A percentile compares a stretch with the other conserved stretches of the same genome.
Conservation (phyloP, 305 asterid genomes). For the Solanum hybrid region DNA sequence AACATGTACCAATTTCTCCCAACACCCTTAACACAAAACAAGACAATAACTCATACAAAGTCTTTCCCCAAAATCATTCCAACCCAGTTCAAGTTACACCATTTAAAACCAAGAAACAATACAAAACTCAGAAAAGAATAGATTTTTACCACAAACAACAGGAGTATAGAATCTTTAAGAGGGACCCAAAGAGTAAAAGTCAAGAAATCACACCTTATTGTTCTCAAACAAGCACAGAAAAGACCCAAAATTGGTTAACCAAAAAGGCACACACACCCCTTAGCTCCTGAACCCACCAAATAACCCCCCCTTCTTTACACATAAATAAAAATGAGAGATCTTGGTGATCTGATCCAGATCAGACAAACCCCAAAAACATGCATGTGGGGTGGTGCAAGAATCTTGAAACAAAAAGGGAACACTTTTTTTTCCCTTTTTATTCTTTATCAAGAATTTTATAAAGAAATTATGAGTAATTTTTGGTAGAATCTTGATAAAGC, state of each 20-base stretch:
- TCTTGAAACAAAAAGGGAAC: conserved; percentile 10
- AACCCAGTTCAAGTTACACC: conserved; percentile 9
- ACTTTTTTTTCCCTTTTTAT: background rate
- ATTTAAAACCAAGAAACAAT: conserved; percentile 2
- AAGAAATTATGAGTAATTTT: conserved; percentile 4
- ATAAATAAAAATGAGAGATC: conserved; percentile 14
- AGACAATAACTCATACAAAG: background rate
- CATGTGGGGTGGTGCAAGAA: conserved; percentile 24
- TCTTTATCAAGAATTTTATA: background rate
- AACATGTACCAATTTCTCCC: background rate
- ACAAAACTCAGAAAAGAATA: background rate
- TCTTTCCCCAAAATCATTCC: background rate
- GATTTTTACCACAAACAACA: background rate
- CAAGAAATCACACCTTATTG: conserved; percentile 21
- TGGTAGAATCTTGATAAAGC: conserved; percentile 17
- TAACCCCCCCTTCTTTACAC: background rate
- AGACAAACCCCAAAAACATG: conserved; percentile 32
- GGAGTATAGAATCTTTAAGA: background rate
- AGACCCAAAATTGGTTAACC: conserved; percentile 3
- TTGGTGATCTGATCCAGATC: conserved; percentile 50
- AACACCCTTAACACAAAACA: background rate
- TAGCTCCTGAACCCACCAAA: conserved; percentile 14
- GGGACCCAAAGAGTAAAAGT: background rate
- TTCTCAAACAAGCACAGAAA: conserved; percentile 12
- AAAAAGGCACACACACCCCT: conserved; percentile 2